Base-by-base conservation (phyloP, 2,329 filamentous ascomycete genomes). In the Penicillium sp. region DNA sequence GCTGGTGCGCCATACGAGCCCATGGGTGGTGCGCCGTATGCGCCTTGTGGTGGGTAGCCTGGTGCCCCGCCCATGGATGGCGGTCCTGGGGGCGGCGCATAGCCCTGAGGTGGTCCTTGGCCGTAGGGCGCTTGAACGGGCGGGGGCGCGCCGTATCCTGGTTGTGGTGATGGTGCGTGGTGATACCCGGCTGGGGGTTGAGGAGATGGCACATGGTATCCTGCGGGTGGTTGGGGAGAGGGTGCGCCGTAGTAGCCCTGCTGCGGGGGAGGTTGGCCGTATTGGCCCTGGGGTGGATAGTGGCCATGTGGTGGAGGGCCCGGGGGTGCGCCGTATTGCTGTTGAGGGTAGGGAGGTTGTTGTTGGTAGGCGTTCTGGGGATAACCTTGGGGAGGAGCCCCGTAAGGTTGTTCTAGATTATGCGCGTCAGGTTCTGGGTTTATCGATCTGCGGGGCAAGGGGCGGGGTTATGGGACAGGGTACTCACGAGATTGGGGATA, bases 271-370 rank as follows among this genome's bases (percentile, higher is more conserved):
- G 75, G 74, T 19, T 74, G 73, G 33, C 74, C 74, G 54, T 78
- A 76, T 9, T 66, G 65, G 35, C 72, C 72, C 23, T 61, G 67
- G 19, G 60, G 65, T 14, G 64, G 72, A 13, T 68, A 69, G 39
- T 65, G 70, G 53, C 60, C 63, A 42, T 61, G 61, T 7, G 54
- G 65, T 21, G 64, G 62, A 60, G 58, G 49, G 11, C 54, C 57
- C 8, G 50, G 59, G 19, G 79, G 78, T 23, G 75, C 74, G 29
- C 77, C 77, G 52, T 80, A 81, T 27, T 73, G 71, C 35, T 67
- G 69, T 39, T 65, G 62, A 7, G 63, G 63, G 5, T 68, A 64
- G 4, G 64, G 62, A 19, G 64, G 67, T 49, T 65, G 64, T 43
- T 68, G 65, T 29, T 23, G 44, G 33, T 50, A 48, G 19, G 3